Evolutionary conservation across 106 monocot species (phyloP), one percentile per base, ranked within the genome.

Genomic region (Dendrobium officinale): DNA sequence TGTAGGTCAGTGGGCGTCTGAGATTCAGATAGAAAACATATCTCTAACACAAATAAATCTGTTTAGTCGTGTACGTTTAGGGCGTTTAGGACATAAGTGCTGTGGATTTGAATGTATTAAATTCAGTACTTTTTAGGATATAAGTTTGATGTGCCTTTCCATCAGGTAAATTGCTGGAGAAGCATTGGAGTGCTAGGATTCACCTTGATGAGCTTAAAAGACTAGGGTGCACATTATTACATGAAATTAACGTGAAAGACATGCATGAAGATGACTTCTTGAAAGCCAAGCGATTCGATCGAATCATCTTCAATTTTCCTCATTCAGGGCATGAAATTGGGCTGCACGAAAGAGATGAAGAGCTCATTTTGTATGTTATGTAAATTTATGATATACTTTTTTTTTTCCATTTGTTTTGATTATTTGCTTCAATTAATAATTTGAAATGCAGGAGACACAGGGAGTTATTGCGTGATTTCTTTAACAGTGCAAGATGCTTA

Each of bases 231-330:
- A 82, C 43, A 5, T 3, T 82, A 54, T 4, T 82, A 48, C 77
- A 82, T n/a, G 77, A 51, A 2, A 77, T 82, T 29, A 67, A 82
- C 42, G 82, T 82, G 13, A 54, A 82, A 10, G 67, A 77, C 77
- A 82, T 82, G 82, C 33, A 82, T 22, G 77, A n/a, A 15, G 33
- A 77, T 41, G n/a, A 4, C 10, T 37, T 47, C 47, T 11, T 92
- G 82, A 89, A 80, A 42, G 49, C 22, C 41, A 67, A 78, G 48
- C 84, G 75, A 45, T 93, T 93, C 59, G 86, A 93, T 81, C 31
- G 88, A 13, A 85, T 93, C 42, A 66, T 93, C 29, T 93, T 85
- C 72, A 93, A 90, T 79, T 93, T 93, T 44, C 93, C 90, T 7
- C 92, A 93, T 72, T 86, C 88, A 15, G 93, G 89, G 11, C 77